These are phyloP conservation scores for Naganishia vishniacii DNA, from an alignment of 768 basidiomycete species.

Conservation along the genomic window DNA sequence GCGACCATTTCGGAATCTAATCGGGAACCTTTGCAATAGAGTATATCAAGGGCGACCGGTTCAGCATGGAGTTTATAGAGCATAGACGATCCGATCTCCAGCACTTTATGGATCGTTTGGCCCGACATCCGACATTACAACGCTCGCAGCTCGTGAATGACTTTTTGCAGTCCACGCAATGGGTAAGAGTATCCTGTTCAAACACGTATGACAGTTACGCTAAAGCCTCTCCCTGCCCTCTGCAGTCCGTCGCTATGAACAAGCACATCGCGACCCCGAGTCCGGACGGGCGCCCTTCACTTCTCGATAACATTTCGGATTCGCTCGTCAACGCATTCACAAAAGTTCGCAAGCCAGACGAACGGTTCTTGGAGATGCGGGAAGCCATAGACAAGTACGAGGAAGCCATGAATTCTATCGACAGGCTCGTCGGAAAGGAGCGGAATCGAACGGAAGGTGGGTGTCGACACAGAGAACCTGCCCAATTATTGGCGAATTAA, in stretches of 20 bases:
- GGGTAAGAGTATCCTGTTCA: slow-evolving; percentile 58
- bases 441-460: slow-evolving; percentile 81
- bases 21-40: slow-evolving; percentile 54
- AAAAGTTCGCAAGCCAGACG: slow-evolving; percentile 92
- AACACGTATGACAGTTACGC: neutral
- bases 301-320: slow-evolving; percentile 93
- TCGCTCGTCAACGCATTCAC: slow-evolving; percentile 93
- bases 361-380: slow-evolving; percentile 85
- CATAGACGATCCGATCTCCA: slow-evolving; percentile 83
- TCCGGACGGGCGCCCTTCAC: slow-evolving; percentile 54
- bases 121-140: slow-evolving; percentile 90
- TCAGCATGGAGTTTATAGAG: slow-evolving; percentile 96
- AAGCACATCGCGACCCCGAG: slow-evolving; percentile 83
- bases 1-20: neutral
- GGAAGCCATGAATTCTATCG: slow-evolving; percentile 76
- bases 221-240: neutral
- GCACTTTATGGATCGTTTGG: slow-evolving; percentile 80
- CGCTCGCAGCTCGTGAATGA: slow-evolving; percentile 83
- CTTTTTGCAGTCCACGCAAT: slow-evolving; percentile 96
- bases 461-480: slow-evolving; percentile 34
- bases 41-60: slow-evolving; percentile 95
- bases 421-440: slow-evolving; percentile 71
- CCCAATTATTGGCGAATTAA: neutral
- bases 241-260: slow-evolving; percentile 91
- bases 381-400: slow-evolving; percentile 93